These are phyloP conservation scores for Petunia hybrid DNA, from an alignment of 305 asterid species.

Conservation along the genomic window DNA sequence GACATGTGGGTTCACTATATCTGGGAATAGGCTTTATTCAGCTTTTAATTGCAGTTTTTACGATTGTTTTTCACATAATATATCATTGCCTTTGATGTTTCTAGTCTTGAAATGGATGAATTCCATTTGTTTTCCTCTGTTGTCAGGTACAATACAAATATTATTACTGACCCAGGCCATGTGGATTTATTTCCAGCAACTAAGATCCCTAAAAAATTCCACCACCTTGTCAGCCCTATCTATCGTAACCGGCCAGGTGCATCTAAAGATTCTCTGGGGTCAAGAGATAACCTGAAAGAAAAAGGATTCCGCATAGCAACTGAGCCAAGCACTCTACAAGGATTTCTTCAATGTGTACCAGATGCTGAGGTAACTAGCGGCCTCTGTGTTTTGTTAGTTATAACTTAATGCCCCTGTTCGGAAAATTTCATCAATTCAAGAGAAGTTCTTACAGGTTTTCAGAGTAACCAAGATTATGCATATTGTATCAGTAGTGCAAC, in stretches of 20 bases:
- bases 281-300: constrained; percentile 52
- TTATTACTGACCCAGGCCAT: constrained; percentile 88
- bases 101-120: constrained; percentile 21
- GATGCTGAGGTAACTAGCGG: constrained; percentile 72
- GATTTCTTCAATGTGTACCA: constrained; percentile 78
- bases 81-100: constrained; percentile 8
- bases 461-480: constrained; percentile 23
- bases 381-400: constrained; percentile 12
- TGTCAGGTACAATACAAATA: constrained; percentile 93
- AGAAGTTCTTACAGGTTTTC: background rate
- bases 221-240: constrained; percentile 80
- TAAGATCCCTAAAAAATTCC: constrained; percentile 73
- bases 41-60: constrained; percentile 17
- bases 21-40: constrained; percentile 13
- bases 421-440: background rate
- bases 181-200: constrained; percentile 97
- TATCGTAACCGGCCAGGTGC: constrained; percentile 56
- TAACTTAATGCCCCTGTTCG: background rate
- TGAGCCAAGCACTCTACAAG: constrained; percentile 67
- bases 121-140: constrained; percentile 41
- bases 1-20: background rate
- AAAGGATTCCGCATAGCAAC: constrained; percentile 81
- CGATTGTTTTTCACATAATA: constrained; percentile 2
- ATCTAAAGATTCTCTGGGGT: constrained; percentile 47
- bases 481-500: constrained; percentile 9